Percentiles rank a stretch among this genome's conserved stretches.
phyloP scores from a whole-genome alignment of 768 basidiomycete species.

The Amanita muscaria region DNA sequence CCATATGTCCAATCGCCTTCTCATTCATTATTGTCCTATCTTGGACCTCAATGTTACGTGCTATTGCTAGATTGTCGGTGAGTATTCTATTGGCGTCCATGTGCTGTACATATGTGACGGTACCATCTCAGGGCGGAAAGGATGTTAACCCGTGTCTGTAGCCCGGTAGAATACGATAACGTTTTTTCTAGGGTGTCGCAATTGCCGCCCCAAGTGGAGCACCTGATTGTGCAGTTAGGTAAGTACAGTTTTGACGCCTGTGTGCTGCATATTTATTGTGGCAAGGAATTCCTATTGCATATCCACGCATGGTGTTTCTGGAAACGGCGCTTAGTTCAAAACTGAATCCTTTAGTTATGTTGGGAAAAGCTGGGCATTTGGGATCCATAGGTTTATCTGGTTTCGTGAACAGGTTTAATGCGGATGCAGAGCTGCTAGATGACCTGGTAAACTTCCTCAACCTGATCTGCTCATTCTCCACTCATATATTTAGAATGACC shows the following conservation, averaged over 20 bases:
- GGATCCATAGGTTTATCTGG: slow-evolving; percentile 47
- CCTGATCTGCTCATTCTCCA: neutral
- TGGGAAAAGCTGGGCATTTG: slow-evolving; percentile 59
- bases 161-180: slow-evolving; percentile 59
- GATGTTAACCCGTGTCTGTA: slow-evolving; percentile 74
- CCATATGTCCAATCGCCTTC: slow-evolving; percentile 73
- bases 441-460: slow-evolving; percentile 52
- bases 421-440: slow-evolving; percentile 89
- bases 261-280: slow-evolving; percentile 3
- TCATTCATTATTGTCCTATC: slow-evolving; percentile 72
- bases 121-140: slow-evolving; percentile 63
- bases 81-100: slow-evolving; percentile 14
- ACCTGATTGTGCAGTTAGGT: slow-evolving; percentile 80
- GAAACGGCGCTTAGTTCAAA: slow-evolving; percentile 72
- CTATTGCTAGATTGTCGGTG: slow-evolving; percentile 79
- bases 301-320: slow-evolving; percentile 89
- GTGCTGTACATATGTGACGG: slow-evolving; percentile 2
- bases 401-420: slow-evolving; percentile 86
- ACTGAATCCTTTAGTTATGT: slow-evolving; percentile 73
- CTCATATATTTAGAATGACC: slow-evolving; percentile 55
- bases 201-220: slow-evolving; percentile 64
- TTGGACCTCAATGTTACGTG: slow-evolving; percentile 72
- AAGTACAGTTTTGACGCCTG: slow-evolving; percentile 6
- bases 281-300: slow-evolving; percentile 73
- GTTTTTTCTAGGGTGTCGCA: slow-evolving; percentile 54